phyloP scores from a whole-genome alignment of 1,284 basidiomycete species.

The Fistulinella cinereoalba region DNA sequence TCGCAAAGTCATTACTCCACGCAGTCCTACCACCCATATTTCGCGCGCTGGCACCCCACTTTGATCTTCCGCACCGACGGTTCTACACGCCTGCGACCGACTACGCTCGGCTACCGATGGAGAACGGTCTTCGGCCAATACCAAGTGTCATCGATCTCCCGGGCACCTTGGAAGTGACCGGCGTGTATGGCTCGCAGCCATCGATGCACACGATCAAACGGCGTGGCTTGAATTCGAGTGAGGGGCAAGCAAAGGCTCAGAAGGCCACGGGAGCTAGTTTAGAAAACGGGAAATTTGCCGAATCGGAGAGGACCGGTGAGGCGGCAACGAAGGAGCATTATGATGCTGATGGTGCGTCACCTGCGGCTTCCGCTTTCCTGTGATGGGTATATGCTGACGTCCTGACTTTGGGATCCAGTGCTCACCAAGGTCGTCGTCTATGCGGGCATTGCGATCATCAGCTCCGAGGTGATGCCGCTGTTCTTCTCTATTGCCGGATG shows the following conservation, averaged over 20 bases:
- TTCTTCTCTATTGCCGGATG: constrained; percentile 69
- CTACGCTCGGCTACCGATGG: constrained; percentile 66
- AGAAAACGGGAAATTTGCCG: constrained; percentile 9
- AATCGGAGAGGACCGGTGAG: constrained; percentile 21
- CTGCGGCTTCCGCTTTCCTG: background rate
- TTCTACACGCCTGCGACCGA: constrained; percentile 90
- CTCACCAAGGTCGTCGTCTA: constrained; percentile 92
- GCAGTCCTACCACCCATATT: constrained; percentile 78
- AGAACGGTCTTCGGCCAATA: constrained; percentile 64
- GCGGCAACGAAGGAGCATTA: constrained; percentile 51
- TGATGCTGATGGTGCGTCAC: constrained; percentile 75
- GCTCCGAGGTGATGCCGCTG: constrained; percentile 59
- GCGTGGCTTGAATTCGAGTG: constrained; percentile 3
- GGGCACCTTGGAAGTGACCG: constrained; percentile 37
- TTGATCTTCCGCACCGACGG: constrained; percentile 71
- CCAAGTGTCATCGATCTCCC: constrained; percentile 85
- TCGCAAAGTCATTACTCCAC: constrained; percentile 76
- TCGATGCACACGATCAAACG: too few relatives aligned
- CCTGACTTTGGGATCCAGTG: constrained; percentile 45
- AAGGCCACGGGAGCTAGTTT: background rate
- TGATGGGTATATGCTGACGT: background rate
- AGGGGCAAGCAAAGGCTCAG: background rate
- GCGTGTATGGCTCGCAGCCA: background rate
- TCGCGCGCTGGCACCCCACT: constrained; percentile 61
- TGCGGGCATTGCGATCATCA: constrained; percentile 75